A percentile compares a stretch with the other conserved stretches of the same genome.
Evolutionary conservation across 2,329 filamentous ascomycete genomes (phyloP).

Genomic region (Epichloe festucae): DNA sequence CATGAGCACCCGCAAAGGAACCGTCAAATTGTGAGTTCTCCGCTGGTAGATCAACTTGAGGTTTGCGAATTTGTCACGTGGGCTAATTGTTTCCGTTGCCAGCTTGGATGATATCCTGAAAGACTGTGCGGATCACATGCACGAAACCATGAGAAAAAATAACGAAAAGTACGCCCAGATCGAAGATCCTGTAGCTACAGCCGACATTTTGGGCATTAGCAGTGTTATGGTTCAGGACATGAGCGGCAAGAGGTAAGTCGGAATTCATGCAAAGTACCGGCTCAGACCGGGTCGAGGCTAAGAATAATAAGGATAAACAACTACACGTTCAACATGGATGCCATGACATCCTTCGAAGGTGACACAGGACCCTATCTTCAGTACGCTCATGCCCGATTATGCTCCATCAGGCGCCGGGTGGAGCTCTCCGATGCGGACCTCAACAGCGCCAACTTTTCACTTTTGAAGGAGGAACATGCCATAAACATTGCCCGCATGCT

Average conservation of each 20-base stretch:
- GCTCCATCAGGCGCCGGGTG: slow-evolving; percentile 47
- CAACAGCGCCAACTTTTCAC: slow-evolving; percentile 47
- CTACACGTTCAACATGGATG: slow-evolving; percentile 64
- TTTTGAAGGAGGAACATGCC: slow-evolving; percentile 61
- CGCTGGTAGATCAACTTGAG: neutral
- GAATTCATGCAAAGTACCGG: neutral
- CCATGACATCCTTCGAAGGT: slow-evolving; percentile 74
- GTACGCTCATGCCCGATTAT: slow-evolving; percentile 65
- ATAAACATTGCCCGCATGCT: slow-evolving; percentile 61
- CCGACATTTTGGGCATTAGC: slow-evolving; percentile 83
- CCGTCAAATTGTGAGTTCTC: slow-evolving; percentile 48
- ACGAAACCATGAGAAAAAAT: slow-evolving; percentile 93
- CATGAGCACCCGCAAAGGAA: slow-evolving; percentile 60
- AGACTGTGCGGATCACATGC: slow-evolving; percentile 88
- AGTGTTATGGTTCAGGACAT: slow-evolving; percentile 98
- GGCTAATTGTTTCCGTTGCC: neutral
- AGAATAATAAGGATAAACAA: slow-evolving; percentile 39
- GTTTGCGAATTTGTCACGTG: neutral
- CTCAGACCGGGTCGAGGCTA: neutral
- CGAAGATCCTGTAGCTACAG: slow-evolving; percentile 64
- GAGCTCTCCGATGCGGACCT: slow-evolving; percentile 44
- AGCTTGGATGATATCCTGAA: slow-evolving; percentile 12
- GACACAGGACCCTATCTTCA: slow-evolving; percentile 79
- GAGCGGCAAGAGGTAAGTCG: slow-evolving; percentile 70
- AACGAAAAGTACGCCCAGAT: slow-evolving; percentile 83